Percentiles rank a stretch among this genome's conserved stretches.
Evolutionary conservation across 805 yeast species (phyloP).

Genomic region (Wickerhamomyces silvicola): DNA sequence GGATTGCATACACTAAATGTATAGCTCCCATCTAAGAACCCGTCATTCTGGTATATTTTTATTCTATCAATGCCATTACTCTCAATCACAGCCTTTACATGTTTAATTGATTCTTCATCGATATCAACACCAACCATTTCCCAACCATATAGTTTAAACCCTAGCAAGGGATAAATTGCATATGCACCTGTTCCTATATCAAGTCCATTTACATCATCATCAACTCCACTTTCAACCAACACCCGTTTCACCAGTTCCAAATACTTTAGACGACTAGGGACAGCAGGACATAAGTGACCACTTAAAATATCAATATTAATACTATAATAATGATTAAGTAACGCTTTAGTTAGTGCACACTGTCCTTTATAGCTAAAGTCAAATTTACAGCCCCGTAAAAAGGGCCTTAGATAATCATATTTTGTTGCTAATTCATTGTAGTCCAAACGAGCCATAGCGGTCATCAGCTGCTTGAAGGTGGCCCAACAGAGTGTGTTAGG

Average conservation of each 20-base stretch:
- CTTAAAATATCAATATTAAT: constrained; percentile 4
- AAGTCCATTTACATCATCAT: constrained; percentile 20
- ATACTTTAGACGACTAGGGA: constrained; percentile 13
- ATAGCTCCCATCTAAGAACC: constrained; percentile 8
- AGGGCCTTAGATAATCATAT: too few species aligned
- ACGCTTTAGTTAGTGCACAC: constrained; percentile 12
- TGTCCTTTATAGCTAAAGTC: constrained; percentile 11
- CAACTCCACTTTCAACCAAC: constrained; percentile 7
- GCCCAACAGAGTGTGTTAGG: too few species aligned
- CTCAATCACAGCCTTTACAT: constrained; percentile 24
- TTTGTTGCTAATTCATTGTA: too few species aligned
- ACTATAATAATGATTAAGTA: constrained; percentile 6
- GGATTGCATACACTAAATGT: constrained; percentile 44
- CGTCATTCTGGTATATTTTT: constrained; percentile 10
- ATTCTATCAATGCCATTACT: constrained; percentile 21
- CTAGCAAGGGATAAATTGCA: constrained; percentile 41
- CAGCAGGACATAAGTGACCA: constrained; percentile 14
- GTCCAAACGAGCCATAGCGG: too few species aligned
- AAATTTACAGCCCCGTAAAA: too few species aligned
- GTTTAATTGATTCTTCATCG: constrained; percentile 26
- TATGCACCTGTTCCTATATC: constrained; percentile 47
- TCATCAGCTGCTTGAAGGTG: too few species aligned
- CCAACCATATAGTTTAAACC: constrained; percentile 20
- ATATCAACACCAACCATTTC: constrained; percentile 38
- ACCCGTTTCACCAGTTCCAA: constrained; percentile 6